These are phyloP conservation scores for Fallopia convolvulus DNA, from an alignment of 148 eudicot species.

Conservation along the genomic window DNA sequence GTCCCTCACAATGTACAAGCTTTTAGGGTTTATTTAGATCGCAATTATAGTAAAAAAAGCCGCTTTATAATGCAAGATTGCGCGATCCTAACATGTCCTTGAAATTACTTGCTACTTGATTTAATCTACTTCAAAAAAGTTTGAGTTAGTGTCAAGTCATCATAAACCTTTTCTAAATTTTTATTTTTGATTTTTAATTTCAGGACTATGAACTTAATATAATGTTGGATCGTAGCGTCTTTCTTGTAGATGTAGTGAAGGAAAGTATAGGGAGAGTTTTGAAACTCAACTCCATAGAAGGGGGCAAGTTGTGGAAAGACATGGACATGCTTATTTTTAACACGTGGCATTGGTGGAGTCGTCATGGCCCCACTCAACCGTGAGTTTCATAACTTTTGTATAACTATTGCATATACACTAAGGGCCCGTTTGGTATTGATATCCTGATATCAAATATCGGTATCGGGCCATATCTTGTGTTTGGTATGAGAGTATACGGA, in stretches of 20 bases:
- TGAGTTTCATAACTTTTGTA: slow-evolving; percentile 21
- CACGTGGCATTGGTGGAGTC: slow-evolving; percentile 99
- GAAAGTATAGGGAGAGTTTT: slow-evolving; percentile 57
- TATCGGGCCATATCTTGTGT: too few species aligned
- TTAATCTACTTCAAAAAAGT: neutral
- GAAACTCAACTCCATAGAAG: slow-evolving; percentile 57
- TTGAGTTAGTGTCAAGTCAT: neutral
- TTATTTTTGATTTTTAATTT: neutral
- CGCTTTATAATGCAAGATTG: too few species aligned
- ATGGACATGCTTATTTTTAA: slow-evolving; percentile 78
- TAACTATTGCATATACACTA: neutral
- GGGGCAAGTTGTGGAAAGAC: slow-evolving; percentile 62
- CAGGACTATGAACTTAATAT: slow-evolving; percentile 66
- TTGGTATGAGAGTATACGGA: too few species aligned
- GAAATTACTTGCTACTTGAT: neutral
- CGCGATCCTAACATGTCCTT: too few species aligned
- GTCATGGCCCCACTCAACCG: slow-evolving; percentile 83
- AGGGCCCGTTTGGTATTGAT: too few species aligned
- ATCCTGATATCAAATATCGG: too few species aligned
- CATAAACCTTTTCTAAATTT: neutral
- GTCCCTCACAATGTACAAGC: too few species aligned
- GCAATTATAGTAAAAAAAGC: neutral
- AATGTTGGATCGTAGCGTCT: slow-evolving; percentile 57
- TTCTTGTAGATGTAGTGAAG: slow-evolving; percentile 61
- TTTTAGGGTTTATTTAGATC: too few species aligned